phyloP scores from a whole-genome alignment of 2,329 filamentous ascomycete species.

The Aquanectria penicillioides region DNA sequence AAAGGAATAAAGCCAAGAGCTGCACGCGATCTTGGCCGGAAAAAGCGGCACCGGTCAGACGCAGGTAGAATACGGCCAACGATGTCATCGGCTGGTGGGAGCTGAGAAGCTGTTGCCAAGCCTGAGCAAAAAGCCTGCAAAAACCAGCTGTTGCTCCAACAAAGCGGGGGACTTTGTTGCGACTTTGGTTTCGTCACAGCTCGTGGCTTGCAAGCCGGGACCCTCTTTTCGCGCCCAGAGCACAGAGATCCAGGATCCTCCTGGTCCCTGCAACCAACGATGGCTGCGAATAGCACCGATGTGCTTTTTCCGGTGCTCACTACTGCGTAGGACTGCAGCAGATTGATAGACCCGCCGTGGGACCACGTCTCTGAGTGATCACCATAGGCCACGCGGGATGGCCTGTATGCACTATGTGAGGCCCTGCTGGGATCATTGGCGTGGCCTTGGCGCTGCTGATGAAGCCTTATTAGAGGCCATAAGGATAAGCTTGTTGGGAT shows the following conservation, averaged over 20 bases:
- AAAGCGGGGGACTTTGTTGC: constrained; percentile 13
- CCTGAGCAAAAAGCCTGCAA: constrained; percentile 13
- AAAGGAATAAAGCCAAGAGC: constrained; percentile 6
- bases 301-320: neutral
- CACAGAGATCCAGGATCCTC: neutral
- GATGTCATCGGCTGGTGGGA: constrained; percentile 22
- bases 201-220: constrained; percentile 7
- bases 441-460: too few relatives aligned
- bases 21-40: constrained; percentile 9
- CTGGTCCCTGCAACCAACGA: constrained; percentile 1
- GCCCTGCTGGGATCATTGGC: too few relatives aligned
- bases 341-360: constrained; percentile 9
- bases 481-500: too few relatives aligned
- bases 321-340: neutral
- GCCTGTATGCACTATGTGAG: too few relatives aligned
- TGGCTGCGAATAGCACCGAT: neutral
- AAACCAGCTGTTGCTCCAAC: constrained; percentile 17
- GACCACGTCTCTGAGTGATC: neutral
- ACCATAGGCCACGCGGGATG: neutral
- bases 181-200: constrained; percentile 15
- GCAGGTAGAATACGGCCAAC: constrained; percentile 10
- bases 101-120: constrained; percentile 21
- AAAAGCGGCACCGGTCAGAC: constrained; percentile 22
- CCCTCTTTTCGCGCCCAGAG: neutral
- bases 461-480: too few relatives aligned